Percentiles rank a stretch among this genome's conserved stretches.
phyloP scores from a whole-genome alignment of 768 basidiomycete species.

The Lactarius pseudohatsudake region DNA sequence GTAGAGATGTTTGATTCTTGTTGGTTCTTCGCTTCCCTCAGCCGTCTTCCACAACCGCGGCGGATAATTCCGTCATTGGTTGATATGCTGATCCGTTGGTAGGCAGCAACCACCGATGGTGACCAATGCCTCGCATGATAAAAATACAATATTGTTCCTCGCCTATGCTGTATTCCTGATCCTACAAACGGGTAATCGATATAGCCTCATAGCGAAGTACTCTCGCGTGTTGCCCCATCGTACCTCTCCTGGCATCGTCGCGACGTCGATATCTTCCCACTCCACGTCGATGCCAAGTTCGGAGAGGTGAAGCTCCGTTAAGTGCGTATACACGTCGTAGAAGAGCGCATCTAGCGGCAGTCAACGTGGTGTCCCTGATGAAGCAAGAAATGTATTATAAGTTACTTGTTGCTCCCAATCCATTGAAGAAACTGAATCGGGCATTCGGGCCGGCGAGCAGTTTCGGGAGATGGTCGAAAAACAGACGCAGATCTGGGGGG shows the following conservation, averaged over 20 bases:
- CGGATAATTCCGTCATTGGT: background rate
- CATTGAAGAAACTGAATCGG: constrained; percentile 96
- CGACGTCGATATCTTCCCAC: constrained; percentile 83
- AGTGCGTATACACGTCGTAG: constrained; percentile 86
- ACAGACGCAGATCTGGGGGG: constrained; percentile 59
- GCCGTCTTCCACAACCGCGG: background rate
- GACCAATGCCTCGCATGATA: background rate
- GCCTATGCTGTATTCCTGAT: constrained; percentile 35
- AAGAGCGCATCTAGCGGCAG: constrained; percentile 68
- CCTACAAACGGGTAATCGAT: constrained; percentile 57
- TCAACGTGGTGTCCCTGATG: background rate
- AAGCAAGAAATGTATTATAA: constrained; percentile 31
- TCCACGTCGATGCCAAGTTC: constrained; percentile 73
- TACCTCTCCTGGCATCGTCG: constrained; percentile 45
- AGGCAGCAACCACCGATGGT: background rate
- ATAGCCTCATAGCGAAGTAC: constrained; percentile 77
- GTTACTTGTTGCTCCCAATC: constrained; percentile 88
- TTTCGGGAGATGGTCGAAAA: constrained; percentile 80
- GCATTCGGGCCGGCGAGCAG: constrained; percentile 72
- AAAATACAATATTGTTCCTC: constrained; percentile 10
- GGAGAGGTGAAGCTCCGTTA: constrained; percentile 84
- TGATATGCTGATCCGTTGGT: background rate
- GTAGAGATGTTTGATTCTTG: background rate
- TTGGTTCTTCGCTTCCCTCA: background rate
- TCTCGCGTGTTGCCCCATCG: constrained; percentile 76